Conservation (phyloP, 345 rosid species). For the Sonneratia alba region DNA sequence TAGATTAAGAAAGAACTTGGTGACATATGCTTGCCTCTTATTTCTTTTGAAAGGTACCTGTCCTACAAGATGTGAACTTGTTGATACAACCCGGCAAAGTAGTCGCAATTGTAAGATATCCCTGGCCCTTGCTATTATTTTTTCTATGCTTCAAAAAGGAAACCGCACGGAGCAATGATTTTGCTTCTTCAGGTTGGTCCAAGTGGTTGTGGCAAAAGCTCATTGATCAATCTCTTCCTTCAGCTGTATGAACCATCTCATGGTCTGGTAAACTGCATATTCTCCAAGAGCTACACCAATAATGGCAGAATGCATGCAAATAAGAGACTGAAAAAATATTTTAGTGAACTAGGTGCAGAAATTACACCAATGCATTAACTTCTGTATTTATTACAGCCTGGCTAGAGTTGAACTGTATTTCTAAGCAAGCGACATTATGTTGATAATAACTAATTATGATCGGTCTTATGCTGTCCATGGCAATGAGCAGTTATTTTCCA, state of each 20-base stretch:
- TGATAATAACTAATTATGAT: too few relatives aligned
- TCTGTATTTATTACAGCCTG: not conserved
- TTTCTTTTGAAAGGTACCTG: constrained; percentile 21
- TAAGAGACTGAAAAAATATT: not conserved
- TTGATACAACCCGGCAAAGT: constrained; percentile 29
- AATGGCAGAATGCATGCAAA: not conserved
- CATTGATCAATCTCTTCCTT: constrained; percentile 33
- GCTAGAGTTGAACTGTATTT: not conserved
- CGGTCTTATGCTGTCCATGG: too few relatives aligned
- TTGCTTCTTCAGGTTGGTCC: constrained; percentile 30
- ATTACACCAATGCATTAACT: not conserved
- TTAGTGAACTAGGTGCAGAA: not conserved
- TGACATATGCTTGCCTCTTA: not conserved
- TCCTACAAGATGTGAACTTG: constrained; percentile 24
- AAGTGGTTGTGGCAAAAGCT: constrained; percentile 45
- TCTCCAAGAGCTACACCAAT: not conserved
- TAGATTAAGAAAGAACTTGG: not conserved
- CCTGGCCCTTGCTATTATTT: not conserved
- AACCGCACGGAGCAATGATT: not conserved
- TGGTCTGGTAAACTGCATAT: constrained; percentile 29
- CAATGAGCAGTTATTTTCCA: too few relatives aligned
- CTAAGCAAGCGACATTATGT: not conserved
- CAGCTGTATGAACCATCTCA: constrained; percentile 30
- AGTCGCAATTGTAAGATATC: constrained; percentile 34
- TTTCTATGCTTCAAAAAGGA: constrained; percentile 4